Base-by-base conservation (phyloP, 2,329 filamentous ascomycete species). In the Sporothrix inflata region DNA sequence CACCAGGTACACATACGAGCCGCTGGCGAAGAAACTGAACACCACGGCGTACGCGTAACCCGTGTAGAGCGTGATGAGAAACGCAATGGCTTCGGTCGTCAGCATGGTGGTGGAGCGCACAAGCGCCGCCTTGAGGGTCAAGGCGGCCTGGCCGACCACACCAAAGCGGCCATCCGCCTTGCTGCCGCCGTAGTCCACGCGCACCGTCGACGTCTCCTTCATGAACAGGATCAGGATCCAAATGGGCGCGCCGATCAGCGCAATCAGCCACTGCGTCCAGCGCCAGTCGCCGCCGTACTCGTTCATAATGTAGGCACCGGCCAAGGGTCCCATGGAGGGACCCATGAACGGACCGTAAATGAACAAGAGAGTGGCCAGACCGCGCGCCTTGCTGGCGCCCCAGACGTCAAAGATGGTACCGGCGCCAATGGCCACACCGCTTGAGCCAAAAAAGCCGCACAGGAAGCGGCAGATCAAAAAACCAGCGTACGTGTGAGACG, bases 371-470 rank as follows among this genome's bases (percentile, higher is more conserved):
- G 9, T 53, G n/a, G 69, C 69, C 30, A 70, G 8, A 12, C 40
- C 69, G 19, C 69, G 40, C 7, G 42, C 57, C n/a, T 53, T 51
- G 42, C 1, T 40, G 30, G 9, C 4, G 55, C 57, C 57, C 69
- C 69, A 70, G 79, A 92, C 83, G 77, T 93, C 91, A 19, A 88
- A 86, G 47, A 92, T 88, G 1, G 88, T 88, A 27, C 90, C 90
- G 1, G 90, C 90, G 0, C 89, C 91, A 74, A 91, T 92, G 0
- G 90, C 92, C 0, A 93, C 85, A 0, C 90, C 90, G 0, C 90
- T 89, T 0, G 86, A 87, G 7, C 87, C 86, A 74, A 91, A 91
- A 73, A 91, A 85, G 0, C 87, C 89, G 1, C 85, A 84, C 71
- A 90, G 90, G 80, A 92, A 92, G 0, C 90, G 84, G 75, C 91